These are phyloP conservation scores for Fusarium sp. DNA, from an alignment of 2,329 filamentous ascomycete species.

Conservation along the genomic window DNA sequence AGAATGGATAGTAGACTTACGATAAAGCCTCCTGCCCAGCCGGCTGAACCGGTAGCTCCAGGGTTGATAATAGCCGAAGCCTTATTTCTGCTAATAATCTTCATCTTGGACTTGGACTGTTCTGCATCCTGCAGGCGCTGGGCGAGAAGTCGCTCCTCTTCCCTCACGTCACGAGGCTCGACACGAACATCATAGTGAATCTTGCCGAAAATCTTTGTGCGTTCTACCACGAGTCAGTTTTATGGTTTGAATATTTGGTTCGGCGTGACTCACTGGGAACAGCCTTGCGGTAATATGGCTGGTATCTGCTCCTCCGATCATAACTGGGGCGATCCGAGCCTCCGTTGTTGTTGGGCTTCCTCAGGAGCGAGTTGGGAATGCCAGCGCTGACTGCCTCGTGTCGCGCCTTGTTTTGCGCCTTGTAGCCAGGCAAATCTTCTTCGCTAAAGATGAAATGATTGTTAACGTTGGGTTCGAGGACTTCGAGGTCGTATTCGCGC, in stretches of 20 bases:
- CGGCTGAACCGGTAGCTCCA: slow-evolving; percentile 53
- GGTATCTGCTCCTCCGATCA: slow-evolving; percentile 57
- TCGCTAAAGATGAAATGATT: slow-evolving; percentile 96
- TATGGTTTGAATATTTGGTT: background rate
- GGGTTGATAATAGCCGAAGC: slow-evolving; percentile 68
- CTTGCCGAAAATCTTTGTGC: slow-evolving; percentile 78
- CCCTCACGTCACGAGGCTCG: slow-evolving; percentile 76
- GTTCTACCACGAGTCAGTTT: slow-evolving; percentile 65
- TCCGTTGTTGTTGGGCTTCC: slow-evolving; percentile 51
- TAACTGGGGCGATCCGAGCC: slow-evolving; percentile 58
- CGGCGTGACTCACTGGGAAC: slow-evolving; percentile 73
- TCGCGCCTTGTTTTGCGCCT: slow-evolving; percentile 61
- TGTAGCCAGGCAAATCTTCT: slow-evolving; percentile 78
- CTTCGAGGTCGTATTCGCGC: slow-evolving; percentile 86
- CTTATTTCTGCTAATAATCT: slow-evolving; percentile 61
- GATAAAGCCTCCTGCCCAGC: slow-evolving; percentile 62
- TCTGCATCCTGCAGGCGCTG: slow-evolving; percentile 64
- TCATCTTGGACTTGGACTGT: slow-evolving; percentile 59
- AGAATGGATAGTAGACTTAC: slow-evolving; percentile 55
- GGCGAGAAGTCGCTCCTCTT: slow-evolving; percentile 73
- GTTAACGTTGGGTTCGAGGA: slow-evolving; percentile 70
- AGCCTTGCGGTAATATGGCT: slow-evolving; percentile 75
- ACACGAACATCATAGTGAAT: slow-evolving; percentile 82
- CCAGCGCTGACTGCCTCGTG: slow-evolving; percentile 67
- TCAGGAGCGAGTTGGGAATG: slow-evolving; percentile 67